A percentile compares a stretch with the other conserved stretches of the same genome.
phyloP scores from a whole-genome alignment of 2,329 filamentous ascomycete genomes.

The Arthrobotrys sinensis region DNA sequence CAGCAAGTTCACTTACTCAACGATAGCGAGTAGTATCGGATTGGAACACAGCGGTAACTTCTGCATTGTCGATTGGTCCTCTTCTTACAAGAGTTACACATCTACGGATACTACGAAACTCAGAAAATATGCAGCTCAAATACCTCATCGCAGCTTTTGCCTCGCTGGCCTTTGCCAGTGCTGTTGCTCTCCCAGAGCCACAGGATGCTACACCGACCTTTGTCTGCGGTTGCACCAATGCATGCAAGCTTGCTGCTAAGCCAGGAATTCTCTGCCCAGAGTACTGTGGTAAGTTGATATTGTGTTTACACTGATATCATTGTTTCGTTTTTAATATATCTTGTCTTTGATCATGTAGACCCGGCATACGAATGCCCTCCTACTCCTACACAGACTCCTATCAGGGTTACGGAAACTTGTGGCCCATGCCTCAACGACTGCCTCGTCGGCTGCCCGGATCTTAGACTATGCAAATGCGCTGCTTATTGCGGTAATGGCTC shows the following conservation, averaged over 20 bases:
- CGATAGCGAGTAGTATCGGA: constrained; percentile 6
- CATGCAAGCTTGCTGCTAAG: constrained; percentile 46
- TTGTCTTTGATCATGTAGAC: constrained; percentile 20
- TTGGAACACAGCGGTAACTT: constrained; percentile 4
- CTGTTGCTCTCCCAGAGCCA: constrained; percentile 47
- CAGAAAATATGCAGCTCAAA: constrained; percentile 45
- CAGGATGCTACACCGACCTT: constrained; percentile 32
- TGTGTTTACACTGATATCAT: neutral
- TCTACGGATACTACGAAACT: constrained; percentile 17
- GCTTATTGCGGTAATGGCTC: constrained; percentile 36
- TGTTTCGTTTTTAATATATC: constrained; percentile 4
- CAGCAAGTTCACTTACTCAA: constrained; percentile 12
- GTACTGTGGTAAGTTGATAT: constrained; percentile 52
- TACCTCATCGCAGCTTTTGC: constrained; percentile 48
- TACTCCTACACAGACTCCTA: constrained; percentile 34
- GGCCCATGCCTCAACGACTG: constrained; percentile 52
- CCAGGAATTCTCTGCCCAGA: constrained; percentile 46
- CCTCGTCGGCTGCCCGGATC: constrained; percentile 52
- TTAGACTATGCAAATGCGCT: constrained; percentile 50
- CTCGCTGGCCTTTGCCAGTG: constrained; percentile 45
- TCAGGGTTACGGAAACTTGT: constrained; percentile 41
- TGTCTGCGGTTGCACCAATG: constrained; percentile 55
- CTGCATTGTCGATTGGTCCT: neutral
- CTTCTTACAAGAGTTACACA: constrained; percentile 3
- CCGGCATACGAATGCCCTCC: constrained; percentile 40